These are phyloP conservation scores for Lanmaoa rubissima DNA, from an alignment of 768 basidiomycete genomes.

Conservation along the genomic window DNA sequence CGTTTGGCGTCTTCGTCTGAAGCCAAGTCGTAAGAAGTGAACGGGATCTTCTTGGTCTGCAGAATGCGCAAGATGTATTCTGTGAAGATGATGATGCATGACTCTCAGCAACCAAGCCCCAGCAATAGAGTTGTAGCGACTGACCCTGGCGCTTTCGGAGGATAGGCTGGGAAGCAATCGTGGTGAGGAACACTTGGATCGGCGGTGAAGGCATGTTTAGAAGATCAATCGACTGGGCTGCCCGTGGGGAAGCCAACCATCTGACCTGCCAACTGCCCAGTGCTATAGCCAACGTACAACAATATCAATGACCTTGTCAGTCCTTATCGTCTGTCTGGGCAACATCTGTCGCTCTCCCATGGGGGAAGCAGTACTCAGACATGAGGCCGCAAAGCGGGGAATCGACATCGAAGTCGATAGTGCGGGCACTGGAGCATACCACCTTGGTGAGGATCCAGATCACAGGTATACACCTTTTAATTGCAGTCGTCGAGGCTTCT, in stretches of 20 bases:
- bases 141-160: conserved; percentile 78
- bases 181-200: conserved; percentile 79
- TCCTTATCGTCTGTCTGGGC: conserved; percentile 76
- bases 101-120: background rate
- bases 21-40: conserved; percentile 80
- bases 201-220: conserved; percentile 75
- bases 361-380: conserved; percentile 82
- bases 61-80: conserved; percentile 81
- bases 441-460: conserved; percentile 82
- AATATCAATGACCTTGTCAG: conserved; percentile 41
- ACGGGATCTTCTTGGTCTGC: conserved; percentile 83
- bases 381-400: conserved; percentile 64
- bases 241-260: background rate
- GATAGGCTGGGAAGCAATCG: conserved; percentile 77
- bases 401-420: conserved; percentile 74
- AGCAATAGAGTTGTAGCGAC: conserved; percentile 1
- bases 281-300: background rate
- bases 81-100: conserved; percentile 26
- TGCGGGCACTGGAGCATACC: conserved; percentile 83
- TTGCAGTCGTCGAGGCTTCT: background rate
- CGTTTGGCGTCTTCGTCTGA: conserved; percentile 79
- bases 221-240: conserved; percentile 2
- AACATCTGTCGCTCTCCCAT: conserved; percentile 91
- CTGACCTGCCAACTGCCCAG: background rate
- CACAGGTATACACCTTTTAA: conserved; percentile 49